Conservation (phyloP, 495 filamentous ascomycete genomes). For the Xylona heveae region DNA sequence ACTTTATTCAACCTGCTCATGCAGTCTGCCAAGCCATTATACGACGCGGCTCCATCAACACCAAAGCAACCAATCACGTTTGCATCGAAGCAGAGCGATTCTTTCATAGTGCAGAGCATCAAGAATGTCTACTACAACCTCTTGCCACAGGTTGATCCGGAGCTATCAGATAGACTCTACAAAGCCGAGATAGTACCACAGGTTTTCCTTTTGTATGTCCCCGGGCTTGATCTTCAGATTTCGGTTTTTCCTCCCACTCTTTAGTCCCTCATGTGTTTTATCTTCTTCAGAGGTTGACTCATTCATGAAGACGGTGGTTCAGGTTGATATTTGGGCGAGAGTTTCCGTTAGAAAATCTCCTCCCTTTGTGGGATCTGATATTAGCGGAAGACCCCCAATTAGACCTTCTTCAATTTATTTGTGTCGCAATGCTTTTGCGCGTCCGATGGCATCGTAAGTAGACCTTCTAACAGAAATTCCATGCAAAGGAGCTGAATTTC, state of each 20-base stretch:
- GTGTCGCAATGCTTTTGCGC: slow-evolving; percentile 81
- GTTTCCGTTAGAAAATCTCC: slow-evolving; percentile 67
- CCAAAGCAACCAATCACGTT: slow-evolving; percentile 7
- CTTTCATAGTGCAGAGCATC: slow-evolving; percentile 71
- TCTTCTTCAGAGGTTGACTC: slow-evolving; percentile 3
- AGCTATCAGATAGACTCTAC: slow-evolving; percentile 62
- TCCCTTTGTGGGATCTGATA: slow-evolving; percentile 74
- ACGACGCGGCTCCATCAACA: slow-evolving; percentile 38
- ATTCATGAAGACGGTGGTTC: slow-evolving; percentile 61
- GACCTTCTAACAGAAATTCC: slow-evolving; percentile 4
- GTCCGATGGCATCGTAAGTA: slow-evolving; percentile 74
- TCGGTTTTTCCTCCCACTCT: background rate
- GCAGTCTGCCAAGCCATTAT: slow-evolving; percentile 69
- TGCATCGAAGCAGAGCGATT: slow-evolving; percentile 25
- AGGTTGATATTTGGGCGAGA: slow-evolving; percentile 83
- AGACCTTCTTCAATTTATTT: slow-evolving; percentile 69
- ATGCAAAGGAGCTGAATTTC: no score
- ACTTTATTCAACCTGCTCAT: slow-evolving; percentile 69
- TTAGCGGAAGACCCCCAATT: slow-evolving; percentile 77
- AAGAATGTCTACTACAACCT: slow-evolving; percentile 66
- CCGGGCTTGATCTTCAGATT: background rate
- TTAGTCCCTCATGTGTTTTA: no score
- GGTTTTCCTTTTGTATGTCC: slow-evolving; percentile 72
- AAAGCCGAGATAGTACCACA: slow-evolving; percentile 85
- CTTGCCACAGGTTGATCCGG: slow-evolving; percentile 55